Evolutionary conservation across 768 basidiomycete genomes (phyloP).

Genomic region (Udeniomyces megalosporus): DNA sequence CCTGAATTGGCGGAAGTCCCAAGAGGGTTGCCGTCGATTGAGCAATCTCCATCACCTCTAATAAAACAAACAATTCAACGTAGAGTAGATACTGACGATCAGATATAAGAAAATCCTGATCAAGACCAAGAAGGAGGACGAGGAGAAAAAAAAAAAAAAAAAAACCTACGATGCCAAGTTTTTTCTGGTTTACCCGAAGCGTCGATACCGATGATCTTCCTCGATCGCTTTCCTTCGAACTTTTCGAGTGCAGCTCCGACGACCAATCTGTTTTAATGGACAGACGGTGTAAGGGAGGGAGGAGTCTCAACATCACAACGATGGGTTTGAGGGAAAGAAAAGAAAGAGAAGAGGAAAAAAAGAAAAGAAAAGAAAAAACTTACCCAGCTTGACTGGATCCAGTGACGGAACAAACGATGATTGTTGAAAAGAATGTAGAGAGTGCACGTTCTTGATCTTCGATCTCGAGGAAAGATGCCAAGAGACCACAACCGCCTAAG

Average conservation of each 20-base stretch:
- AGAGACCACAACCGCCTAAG: slow-evolving; percentile 20
- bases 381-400: slow-evolving; percentile 22
- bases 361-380: no score
- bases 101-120: not conserved
- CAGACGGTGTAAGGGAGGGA: no score
- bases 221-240: slow-evolving; percentile 16
- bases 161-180: slow-evolving; percentile 12
- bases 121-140: no score
- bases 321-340: no score
- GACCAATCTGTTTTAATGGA: no score
- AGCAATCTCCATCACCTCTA: slow-evolving; percentile 19
- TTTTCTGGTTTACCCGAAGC: slow-evolving; percentile 19
- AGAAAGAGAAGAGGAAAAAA: no score
- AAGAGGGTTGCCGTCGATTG: slow-evolving; percentile 18
- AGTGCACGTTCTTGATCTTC: slow-evolving; percentile 19
- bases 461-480: slow-evolving; percentile 19
- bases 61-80: no score
- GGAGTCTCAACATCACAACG: no score
- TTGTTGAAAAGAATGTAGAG: slow-evolving; percentile 21
- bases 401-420: slow-evolving; percentile 21
- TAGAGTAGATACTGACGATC: not conserved
- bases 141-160: not conserved
- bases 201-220: slow-evolving; percentile 23
- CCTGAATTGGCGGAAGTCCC: slow-evolving; percentile 17
- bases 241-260: slow-evolving; percentile 18